These are phyloP conservation scores for Brassica juncea DNA, from an alignment of 345 rosid genomes.

Conservation along the genomic window DNA sequence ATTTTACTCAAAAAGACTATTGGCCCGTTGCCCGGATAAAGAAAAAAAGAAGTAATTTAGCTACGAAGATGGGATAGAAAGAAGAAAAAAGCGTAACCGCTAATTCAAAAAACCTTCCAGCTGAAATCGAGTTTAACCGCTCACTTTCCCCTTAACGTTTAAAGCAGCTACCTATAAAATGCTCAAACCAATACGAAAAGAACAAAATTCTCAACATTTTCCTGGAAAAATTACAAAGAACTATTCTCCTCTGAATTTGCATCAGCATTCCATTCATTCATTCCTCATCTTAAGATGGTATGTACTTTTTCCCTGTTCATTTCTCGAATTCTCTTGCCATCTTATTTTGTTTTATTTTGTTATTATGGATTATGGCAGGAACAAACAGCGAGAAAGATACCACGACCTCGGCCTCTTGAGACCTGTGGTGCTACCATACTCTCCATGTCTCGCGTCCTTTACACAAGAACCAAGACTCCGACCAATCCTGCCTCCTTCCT, in stretches of 20 bases:
- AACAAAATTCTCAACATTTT: not conserved
- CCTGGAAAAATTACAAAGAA: not conserved
- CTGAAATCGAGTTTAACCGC: conserved; percentile 34
- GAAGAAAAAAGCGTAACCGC: conserved; percentile 23
- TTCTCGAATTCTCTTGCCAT: not conserved
- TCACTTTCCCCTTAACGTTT: conserved; percentile 6
- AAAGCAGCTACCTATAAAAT: not conserved
- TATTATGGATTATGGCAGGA: conserved; percentile 16
- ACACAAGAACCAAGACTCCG: conserved; percentile 39
- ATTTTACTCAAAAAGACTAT: no score
- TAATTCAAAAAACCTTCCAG: not conserved
- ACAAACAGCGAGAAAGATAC: conserved; percentile 15
- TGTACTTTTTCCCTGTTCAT: not conserved
- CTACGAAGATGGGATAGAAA: not conserved
- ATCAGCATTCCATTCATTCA: not conserved
- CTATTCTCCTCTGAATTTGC: not conserved
- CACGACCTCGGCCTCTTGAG: conserved; percentile 60
- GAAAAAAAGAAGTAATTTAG: no score
- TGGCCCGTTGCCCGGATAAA: no score
- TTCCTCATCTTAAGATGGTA: conserved; percentile 34
- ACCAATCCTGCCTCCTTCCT: conserved; percentile 35
- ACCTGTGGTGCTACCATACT: conserved; percentile 50
- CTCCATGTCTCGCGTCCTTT: conserved; percentile 42
- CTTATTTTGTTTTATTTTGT: not conserved
- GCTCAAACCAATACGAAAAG: not conserved